Evolutionary conservation across 805 yeast genomes (phyloP).

Genomic region (Candida ipomoeae): DNA sequence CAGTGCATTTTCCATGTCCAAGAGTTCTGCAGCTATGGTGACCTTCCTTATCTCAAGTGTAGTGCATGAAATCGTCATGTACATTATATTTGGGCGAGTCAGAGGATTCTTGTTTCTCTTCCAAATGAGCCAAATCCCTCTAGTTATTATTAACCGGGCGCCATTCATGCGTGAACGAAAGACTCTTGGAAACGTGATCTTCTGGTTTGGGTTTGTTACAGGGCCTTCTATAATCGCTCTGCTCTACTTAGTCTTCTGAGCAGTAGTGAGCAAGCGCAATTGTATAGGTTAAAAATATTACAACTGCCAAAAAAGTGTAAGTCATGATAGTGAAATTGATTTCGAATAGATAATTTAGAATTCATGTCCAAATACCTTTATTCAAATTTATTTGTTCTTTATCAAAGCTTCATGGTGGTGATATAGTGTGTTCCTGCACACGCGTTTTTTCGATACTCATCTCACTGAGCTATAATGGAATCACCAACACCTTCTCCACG

Average conservation of each 20-base stretch:
- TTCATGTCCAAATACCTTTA: background rate
- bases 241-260: constrained; percentile 55
- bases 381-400: background rate
- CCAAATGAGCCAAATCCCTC: constrained; percentile 87
- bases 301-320: too few species aligned
- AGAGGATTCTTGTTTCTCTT: constrained; percentile 76
- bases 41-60: constrained; percentile 77
- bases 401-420: background rate
- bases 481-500: background rate
- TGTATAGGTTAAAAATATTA: too few species aligned
- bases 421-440: background rate
- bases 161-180: constrained; percentile 51
- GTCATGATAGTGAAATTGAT: too few species aligned
- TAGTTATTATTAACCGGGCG: constrained; percentile 61
- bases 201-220: constrained; percentile 87
- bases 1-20: constrained; percentile 65
- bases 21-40: constrained; percentile 63
- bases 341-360: too few species aligned
- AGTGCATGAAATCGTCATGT: constrained; percentile 92
- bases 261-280: too few species aligned
- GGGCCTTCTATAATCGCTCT: constrained; percentile 91
- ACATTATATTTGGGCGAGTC: constrained; percentile 69
- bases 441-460: constrained; percentile 2
- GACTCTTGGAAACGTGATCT: constrained; percentile 71
- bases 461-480: background rate